These are phyloP conservation scores for Oryza glaberrima DNA, from an alignment of 176 grass and related monocot species.

Conservation along the genomic window DNA sequence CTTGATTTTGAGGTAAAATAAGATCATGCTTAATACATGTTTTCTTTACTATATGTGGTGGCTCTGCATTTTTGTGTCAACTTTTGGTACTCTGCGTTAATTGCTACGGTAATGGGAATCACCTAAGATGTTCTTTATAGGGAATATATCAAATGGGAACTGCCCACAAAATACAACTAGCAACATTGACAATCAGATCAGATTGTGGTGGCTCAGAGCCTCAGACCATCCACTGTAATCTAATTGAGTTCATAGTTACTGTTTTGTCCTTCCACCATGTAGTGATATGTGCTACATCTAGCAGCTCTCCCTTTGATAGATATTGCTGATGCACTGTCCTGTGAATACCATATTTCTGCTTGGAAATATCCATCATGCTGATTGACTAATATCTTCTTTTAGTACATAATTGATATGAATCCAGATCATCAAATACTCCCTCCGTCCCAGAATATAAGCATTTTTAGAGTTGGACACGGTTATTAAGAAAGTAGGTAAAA, in stretches of 20 bases:
- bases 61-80: not conserved
- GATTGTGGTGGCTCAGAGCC: not conserved
- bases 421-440: not conserved
- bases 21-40: slow-evolving; percentile 25
- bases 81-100: not conserved
- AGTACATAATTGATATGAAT: slow-evolving; percentile 24
- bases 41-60: slow-evolving; percentile 24
- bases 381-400: slow-evolving; percentile 8
- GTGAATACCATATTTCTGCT: slow-evolving; percentile 9
- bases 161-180: not conserved
- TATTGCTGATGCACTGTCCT: slow-evolving; percentile 17
- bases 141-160: not conserved
- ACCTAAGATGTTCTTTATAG: not conserved
- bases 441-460: too few relatives aligned
- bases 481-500: too few relatives aligned
- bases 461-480: too few relatives aligned
- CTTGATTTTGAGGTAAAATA: slow-evolving; percentile 95
- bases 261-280: not conserved
- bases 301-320: not conserved
- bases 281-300: not conserved
- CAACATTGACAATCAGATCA: not conserved
- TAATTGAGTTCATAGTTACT: not conserved
- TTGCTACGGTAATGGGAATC: not conserved
- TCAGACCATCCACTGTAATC: not conserved
- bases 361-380: slow-evolving; percentile 22